Base-by-base conservation (phyloP, 1,284 basidiomycete genomes). In the Sporisorium graminicola region DNA sequence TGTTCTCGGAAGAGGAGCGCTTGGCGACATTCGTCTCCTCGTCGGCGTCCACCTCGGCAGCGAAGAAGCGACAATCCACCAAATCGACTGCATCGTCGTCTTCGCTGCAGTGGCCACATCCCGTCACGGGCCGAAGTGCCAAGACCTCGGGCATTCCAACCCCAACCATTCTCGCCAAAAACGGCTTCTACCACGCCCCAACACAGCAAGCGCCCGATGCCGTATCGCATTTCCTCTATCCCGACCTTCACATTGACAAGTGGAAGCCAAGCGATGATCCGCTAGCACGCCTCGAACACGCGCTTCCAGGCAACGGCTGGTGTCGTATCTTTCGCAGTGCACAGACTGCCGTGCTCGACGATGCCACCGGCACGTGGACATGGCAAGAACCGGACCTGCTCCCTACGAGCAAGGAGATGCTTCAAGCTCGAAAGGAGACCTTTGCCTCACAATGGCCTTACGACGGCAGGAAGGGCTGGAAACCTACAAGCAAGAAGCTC, bases 401-500 rank as follows among this genome's bases (percentile, higher is more conserved):
- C 1, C 84, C 85, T 1, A 79, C 61, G n/a, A 75, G 79, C 51
- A 65, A 76, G 22, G 57, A 66, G 40, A 82, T 86, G 79, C 56
- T 69, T 16, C 60, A 77, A 5, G 83, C 82, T 1, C 73, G 85
- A 4, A 80, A 74, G 27, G 71, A 74, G n/a, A 83, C 85, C 0
- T 86, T 85, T 33, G 84, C 69, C 12, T 54, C 65, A 3, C 69
- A 70, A 33, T 86, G 85, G 85, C 81, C 80, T 2, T 81, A 84
- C 24, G 84, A 85, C 40, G 74, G 78, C 16, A 84, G 82, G 55
- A 82, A 82, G 54, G 85, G 82, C 8, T 86, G 84, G 84, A 81
- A 82, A 14, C 82, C 82, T 2, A 86, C 83, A 3, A 83, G 82
- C 64, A 82, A 81, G 49, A 84, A 83, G 63, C 78, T 86, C 20